Base-by-base conservation (phyloP, 148 eudicot genomes). In the Persicaria maculosa region DNA sequence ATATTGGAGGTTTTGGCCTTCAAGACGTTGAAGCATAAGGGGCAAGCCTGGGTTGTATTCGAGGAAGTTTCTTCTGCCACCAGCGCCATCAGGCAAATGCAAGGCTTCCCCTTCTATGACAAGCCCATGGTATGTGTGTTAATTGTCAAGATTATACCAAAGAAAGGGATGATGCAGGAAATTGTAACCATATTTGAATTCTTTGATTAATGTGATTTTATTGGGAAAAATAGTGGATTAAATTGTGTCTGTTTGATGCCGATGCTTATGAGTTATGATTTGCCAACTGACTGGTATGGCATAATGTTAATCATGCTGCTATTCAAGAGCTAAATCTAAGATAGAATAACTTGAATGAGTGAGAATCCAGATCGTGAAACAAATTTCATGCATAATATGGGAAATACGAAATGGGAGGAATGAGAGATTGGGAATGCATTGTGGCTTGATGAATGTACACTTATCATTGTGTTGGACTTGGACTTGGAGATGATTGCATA, bases 11-110 rank as follows among this genome's bases (percentile, higher is more conserved):
- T 94, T 14, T 81, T 94, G 62, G 97, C 98, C 4, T 94, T 94
- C 84, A 94, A 94, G 87, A 92, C 97, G 59, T 86, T 92, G 83
- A 94, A 94, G 47, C 98, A 94, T 57, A 94, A 94, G 79, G 97
- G 98, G 0, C 98, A 94, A 75, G 98, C 98, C 62, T 94, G 98
- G 98, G 97, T 94, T 79, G 92, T 94, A 11, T 94, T 94, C 68
- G 93, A 94, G 68, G 97, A 94, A 15, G 92, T 77, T 70, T 84
- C 97, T 57, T 86, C 96, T 22, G 98, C 98, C 46, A 75, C 88
- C 48, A 88, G 78, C 76, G 98, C 98, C 11, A 81, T 94, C 80
- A 88, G 89, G 12, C 87, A 94, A 77, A 94, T 94, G 98, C 97
- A 94, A 73, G 88, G 88, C 6, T 94, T 94, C 64, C 97, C 98